Conservation (phyloP, 805 yeast genomes). For the Metschnikowia amazonensis region DNA sequence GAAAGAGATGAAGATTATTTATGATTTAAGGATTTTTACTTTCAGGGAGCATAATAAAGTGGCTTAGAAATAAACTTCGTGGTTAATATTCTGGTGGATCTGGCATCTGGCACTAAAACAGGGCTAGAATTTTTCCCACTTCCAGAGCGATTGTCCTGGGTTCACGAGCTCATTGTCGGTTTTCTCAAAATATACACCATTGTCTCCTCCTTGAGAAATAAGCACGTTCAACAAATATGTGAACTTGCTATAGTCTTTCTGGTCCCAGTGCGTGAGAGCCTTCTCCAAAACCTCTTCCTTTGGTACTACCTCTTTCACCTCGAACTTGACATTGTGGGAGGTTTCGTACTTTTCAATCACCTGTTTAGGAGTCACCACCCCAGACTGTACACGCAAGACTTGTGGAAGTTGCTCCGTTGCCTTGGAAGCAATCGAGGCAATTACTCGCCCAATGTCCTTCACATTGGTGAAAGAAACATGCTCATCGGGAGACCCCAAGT, state of each 20-base stretch:
- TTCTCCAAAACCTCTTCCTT: slow-evolving; percentile 28
- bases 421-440: slow-evolving; percentile 34
- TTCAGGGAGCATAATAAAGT: too few species aligned
- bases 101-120: too few species aligned
- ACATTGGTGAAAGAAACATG: slow-evolving; percentile 16
- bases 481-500: slow-evolving; percentile 38
- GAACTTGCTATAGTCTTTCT: slow-evolving; percentile 29
- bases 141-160: slow-evolving; percentile 42
- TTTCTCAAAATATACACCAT: slow-evolving; percentile 31
- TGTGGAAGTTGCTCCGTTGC: slow-evolving; percentile 41
- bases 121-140: slow-evolving; percentile 41
- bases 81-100: too few species aligned
- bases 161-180: slow-evolving; percentile 43
- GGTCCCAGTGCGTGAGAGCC: slow-evolving; percentile 24
- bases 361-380: slow-evolving; percentile 34
- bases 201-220: slow-evolving; percentile 36
- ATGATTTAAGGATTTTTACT: too few species aligned
- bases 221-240: slow-evolving; percentile 30
- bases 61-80: too few species aligned
- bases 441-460: slow-evolving; percentile 45
- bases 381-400: slow-evolving; percentile 40
- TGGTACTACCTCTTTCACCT: slow-evolving; percentile 22
- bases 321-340: slow-evolving; percentile 28
- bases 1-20: too few species aligned
- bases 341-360: slow-evolving; percentile 39